A percentile compares a stretch with the other conserved stretches of the same genome.
phyloP scores from a whole-genome alignment of 176 grass and related monocot genomes.

The Aegilops speltoides region DNA sequence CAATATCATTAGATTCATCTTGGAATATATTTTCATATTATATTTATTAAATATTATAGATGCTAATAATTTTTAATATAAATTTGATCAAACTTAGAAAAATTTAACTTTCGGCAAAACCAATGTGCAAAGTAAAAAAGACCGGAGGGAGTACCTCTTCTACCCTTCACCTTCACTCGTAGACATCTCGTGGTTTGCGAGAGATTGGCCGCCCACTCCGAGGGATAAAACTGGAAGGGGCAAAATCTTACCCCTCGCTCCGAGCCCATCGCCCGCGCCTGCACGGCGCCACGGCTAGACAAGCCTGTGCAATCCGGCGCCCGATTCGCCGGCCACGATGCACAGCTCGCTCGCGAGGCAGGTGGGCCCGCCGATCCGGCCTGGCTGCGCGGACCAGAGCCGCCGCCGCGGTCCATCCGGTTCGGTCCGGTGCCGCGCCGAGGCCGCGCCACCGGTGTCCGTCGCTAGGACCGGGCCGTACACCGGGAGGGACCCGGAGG shows the following conservation, averaged over 20 bases:
- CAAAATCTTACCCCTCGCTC: neutral
- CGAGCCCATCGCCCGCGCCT: slow-evolving; percentile 21
- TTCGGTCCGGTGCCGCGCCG: slow-evolving; percentile 29
- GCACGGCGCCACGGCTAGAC: neutral
- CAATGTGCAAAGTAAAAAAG: too few relatives aligned
- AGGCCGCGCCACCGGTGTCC: slow-evolving; percentile 15
- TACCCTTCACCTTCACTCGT: neutral
- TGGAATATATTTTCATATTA: too few relatives aligned
- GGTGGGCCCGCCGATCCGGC: neutral
- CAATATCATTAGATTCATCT: too few relatives aligned
- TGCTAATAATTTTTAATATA: too few relatives aligned
- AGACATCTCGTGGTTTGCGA: neutral
- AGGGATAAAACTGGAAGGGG: slow-evolving; percentile 12
- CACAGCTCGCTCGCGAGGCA: slow-evolving; percentile 34
- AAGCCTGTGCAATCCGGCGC: neutral
- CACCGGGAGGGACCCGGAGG: slow-evolving; percentile 65
- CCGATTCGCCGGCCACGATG: slow-evolving; percentile 38
- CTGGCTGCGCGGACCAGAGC: neutral
- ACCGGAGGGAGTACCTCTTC: too few relatives aligned
- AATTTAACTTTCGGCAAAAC: too few relatives aligned
- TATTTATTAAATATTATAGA: too few relatives aligned
- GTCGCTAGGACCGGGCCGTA: slow-evolving; percentile 47
- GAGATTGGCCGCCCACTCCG: too few relatives aligned
- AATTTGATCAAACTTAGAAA: too few relatives aligned
- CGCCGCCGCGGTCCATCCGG: neutral